These are phyloP conservation scores for Fraxinus sp. DNA, from an alignment of 305 asterid species.

Conservation along the genomic window DNA sequence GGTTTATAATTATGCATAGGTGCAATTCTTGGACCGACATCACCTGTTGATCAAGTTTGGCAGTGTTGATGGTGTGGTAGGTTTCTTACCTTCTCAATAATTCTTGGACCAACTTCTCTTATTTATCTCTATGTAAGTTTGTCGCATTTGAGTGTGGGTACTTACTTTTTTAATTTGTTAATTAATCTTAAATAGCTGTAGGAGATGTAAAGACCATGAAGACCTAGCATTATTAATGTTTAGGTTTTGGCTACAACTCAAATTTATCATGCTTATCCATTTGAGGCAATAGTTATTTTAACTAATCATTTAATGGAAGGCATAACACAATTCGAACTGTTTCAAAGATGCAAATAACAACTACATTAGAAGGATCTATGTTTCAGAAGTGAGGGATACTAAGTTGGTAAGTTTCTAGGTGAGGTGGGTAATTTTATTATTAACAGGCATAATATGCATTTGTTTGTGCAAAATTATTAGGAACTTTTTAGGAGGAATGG, in stretches of 20 bases:
- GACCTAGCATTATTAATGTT: neutral
- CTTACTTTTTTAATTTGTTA: constrained; percentile 2
- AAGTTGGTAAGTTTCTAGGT: neutral
- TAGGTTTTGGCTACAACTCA: constrained; percentile 12
- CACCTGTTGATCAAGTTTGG: constrained; percentile 93
- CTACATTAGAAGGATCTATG: neutral
- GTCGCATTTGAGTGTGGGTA: neutral
- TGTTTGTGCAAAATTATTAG: no score
- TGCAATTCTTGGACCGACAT: constrained; percentile 91
- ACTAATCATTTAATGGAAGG: neutral
- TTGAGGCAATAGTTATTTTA: neutral
- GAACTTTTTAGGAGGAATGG: no score
- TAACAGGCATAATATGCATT: no score
- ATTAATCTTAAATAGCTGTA: neutral
- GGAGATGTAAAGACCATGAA: neutral
- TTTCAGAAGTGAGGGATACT: neutral
- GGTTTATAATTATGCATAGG: constrained; percentile 49
- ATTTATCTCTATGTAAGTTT: neutral
- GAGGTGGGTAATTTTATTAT: neutral
- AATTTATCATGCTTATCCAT: neutral
- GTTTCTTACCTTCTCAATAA: constrained; percentile 27
- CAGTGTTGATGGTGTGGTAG: constrained; percentile 98
- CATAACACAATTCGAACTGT: neutral
- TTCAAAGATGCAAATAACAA: neutral
- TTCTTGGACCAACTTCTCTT: constrained; percentile 1